Percentiles rank a stretch among this genome's conserved stretches.
These are phyloP conservation scores for Trichoderma arundinaceum DNA, from an alignment of 2,329 filamentous ascomycete species.

Conservation along the genomic window DNA sequence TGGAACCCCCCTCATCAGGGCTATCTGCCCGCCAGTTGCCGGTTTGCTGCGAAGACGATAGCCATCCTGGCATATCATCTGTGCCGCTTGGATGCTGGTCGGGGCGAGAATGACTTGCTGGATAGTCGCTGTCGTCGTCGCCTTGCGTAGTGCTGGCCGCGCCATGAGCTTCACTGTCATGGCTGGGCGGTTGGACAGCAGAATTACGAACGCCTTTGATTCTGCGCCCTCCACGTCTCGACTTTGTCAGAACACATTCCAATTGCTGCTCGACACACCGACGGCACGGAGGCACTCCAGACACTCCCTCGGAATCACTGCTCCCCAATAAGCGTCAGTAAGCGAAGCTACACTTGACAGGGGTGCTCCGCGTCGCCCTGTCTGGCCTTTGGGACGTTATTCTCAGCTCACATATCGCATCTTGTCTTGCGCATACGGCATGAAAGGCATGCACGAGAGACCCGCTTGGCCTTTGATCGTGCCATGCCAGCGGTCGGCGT, in stretches of 20 bases:
- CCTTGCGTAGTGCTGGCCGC: background rate
- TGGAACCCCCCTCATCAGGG: slow-evolving; percentile 11
- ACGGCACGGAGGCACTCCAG: slow-evolving; percentile 12
- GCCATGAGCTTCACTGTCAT: background rate
- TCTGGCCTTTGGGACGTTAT: background rate
- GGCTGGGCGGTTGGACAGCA: background rate
- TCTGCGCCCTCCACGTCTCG: slow-evolving; percentile 5
- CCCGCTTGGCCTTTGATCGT: slow-evolving; percentile 14
- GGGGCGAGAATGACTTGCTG: background rate
- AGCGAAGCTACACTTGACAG: background rate
- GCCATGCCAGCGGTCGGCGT: slow-evolving; percentile 16
- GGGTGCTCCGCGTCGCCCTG: background rate
- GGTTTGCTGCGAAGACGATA: slow-evolving; percentile 3
- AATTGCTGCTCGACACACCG: slow-evolving; percentile 9
- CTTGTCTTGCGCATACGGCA: slow-evolving; percentile 10
- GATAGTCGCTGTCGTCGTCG: slow-evolving; percentile 2
- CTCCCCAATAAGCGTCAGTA: slow-evolving; percentile 13
- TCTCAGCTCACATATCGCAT: slow-evolving; percentile 12
- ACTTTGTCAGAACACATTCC: slow-evolving; percentile 11
- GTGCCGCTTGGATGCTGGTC: slow-evolving; percentile 8
- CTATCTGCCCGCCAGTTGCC: slow-evolving; percentile 6
- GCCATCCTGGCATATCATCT: slow-evolving; percentile 13
- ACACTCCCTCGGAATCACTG: slow-evolving; percentile 9
- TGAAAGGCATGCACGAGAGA: slow-evolving; percentile 14
- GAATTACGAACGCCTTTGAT: slow-evolving; percentile 12